Evolutionary conservation across 208 protist species (phyloP).

Genomic region (Leishmania gerbilli): DNA sequence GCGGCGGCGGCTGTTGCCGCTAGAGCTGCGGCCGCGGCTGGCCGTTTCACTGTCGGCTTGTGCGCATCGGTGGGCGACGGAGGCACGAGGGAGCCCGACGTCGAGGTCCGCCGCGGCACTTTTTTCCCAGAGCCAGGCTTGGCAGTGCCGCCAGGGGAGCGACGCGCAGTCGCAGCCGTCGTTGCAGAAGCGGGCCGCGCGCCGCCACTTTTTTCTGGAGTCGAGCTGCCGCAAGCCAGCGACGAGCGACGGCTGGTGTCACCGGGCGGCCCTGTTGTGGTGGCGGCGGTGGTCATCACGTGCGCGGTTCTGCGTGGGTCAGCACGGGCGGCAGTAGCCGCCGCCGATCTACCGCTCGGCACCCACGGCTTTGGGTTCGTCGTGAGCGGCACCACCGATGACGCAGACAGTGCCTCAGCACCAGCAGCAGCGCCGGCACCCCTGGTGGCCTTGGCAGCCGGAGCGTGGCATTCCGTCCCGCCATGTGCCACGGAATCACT

Average conservation of each 20-base stretch:
- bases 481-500: not conserved
- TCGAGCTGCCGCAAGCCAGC: not conserved
- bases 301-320: not conserved
- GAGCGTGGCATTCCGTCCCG: not conserved
- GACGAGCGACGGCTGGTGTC: not conserved
- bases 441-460: not conserved
- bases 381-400: not conserved
- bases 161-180: not conserved
- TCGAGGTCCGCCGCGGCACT: not conserved
- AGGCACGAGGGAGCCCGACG: not conserved
- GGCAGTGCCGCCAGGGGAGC: not conserved
- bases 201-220: not conserved
- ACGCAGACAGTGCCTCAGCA: not conserved
- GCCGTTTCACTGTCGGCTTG: not conserved
- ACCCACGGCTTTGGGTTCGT: constrained; percentile 26
- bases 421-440: not conserved
- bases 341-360: not conserved
- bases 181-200: not conserved
- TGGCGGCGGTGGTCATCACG: not conserved
- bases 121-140: not conserved
- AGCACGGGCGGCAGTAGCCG: not conserved
- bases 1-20: not conserved
- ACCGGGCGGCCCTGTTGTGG: not conserved
- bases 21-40: not conserved
- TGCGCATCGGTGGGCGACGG: not conserved